These are phyloP conservation scores for Phytophthora europaea DNA, from an alignment of 352 stramenopile genomes.

Conservation along the genomic window DNA sequence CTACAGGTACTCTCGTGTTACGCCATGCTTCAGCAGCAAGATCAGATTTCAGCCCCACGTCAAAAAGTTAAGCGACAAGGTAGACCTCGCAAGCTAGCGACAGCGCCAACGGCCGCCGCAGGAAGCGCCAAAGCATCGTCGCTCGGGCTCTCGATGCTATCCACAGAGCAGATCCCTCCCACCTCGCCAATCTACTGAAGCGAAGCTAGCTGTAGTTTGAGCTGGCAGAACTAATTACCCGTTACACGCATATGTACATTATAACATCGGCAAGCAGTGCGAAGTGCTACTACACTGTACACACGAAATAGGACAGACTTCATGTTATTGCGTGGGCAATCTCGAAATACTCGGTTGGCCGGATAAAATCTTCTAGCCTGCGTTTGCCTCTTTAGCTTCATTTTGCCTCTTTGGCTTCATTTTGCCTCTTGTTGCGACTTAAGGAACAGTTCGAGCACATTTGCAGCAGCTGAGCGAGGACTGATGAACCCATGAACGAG, in stretches of 20 bases:
- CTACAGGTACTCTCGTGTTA: slow-evolving; percentile 87
- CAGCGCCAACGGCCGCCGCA: slow-evolving; percentile 22
- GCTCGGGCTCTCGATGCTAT: slow-evolving; percentile 60
- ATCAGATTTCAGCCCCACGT: slow-evolving; percentile 32
- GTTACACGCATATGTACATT: slow-evolving; percentile 36
- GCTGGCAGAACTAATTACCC: slow-evolving; percentile 13
- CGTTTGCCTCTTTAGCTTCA: no score
- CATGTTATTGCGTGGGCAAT: background rate
- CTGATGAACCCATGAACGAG: slow-evolving; percentile 74
- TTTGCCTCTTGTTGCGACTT: slow-evolving; percentile 49
- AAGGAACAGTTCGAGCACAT: slow-evolving; percentile 73
- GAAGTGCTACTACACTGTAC: background rate
- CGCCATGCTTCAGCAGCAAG: slow-evolving; percentile 67
- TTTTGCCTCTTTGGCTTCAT: background rate
- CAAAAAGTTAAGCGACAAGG: slow-evolving; percentile 39
- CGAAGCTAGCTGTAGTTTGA: background rate
- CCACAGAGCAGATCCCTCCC: slow-evolving; percentile 60
- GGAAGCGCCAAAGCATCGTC: slow-evolving; percentile 27
- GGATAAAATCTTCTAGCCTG: background rate
- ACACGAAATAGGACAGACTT: background rate
- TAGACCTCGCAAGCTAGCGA: slow-evolving; percentile 25
- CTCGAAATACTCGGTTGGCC: background rate
- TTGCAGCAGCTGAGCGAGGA: slow-evolving; percentile 64
- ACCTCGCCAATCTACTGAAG: slow-evolving; percentile 72
- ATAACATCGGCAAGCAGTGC: slow-evolving; percentile 17